phyloP scores from a whole-genome alignment of 2,329 filamentous ascomycete species.

The Malbranchea cinnamomea region DNA sequence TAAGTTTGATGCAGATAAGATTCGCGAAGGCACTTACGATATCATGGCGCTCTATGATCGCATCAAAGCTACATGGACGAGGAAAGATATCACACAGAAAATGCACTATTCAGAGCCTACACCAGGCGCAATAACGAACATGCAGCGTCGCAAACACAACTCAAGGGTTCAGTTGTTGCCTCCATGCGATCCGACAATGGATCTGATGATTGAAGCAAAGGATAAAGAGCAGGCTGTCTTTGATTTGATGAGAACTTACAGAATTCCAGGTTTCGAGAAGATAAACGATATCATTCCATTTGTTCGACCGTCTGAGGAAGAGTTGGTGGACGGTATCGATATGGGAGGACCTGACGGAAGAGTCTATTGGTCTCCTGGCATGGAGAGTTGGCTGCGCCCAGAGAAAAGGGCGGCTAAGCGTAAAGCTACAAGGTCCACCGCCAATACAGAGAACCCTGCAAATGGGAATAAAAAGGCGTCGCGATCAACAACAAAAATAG shows the following conservation, averaged over 20 bases:
- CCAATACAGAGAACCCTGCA: constrained; percentile 8
- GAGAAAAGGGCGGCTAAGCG: constrained; percentile 38
- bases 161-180: constrained; percentile 65
- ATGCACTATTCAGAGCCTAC: constrained; percentile 91
- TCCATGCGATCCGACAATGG: constrained; percentile 69
- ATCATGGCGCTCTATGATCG: constrained; percentile 60
- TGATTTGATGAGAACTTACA: constrained; percentile 79
- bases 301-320: constrained; percentile 57
- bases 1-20: constrained; percentile 54
- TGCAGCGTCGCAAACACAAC: constrained; percentile 72
- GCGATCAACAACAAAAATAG: neutral
- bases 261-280: constrained; percentile 60
- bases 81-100: constrained; percentile 77
- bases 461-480: constrained; percentile 3
- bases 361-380: constrained; percentile 81
- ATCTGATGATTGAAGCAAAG: constrained; percentile 98
- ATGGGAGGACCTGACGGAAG: constrained; percentile 75
- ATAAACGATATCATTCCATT: constrained; percentile 68
- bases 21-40: constrained; percentile 73
- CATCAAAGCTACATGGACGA: constrained; percentile 70
- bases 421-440: constrained; percentile 1
- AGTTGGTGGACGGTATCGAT: constrained; percentile 51
- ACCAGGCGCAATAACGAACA: constrained; percentile 58
- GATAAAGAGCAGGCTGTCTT: constrained; percentile 97
- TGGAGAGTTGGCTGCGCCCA: constrained; percentile 80